These are phyloP conservation scores for Didymella keratinophila DNA, from an alignment of 2,329 filamentous ascomycete genomes.

Conservation along the genomic window DNA sequence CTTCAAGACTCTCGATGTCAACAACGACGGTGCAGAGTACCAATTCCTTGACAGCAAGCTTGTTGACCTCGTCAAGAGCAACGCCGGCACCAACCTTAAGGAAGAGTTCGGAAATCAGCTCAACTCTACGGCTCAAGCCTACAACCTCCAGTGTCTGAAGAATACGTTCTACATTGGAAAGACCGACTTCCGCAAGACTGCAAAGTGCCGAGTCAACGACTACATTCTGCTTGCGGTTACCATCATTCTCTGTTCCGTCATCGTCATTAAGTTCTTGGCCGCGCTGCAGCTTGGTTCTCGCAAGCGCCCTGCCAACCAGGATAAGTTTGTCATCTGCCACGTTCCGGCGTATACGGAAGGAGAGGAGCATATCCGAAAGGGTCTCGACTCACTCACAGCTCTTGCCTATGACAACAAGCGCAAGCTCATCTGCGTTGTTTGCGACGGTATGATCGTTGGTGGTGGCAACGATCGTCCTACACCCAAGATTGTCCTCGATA, in stretches of 20 bases:
- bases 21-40: slow-evolving; percentile 65
- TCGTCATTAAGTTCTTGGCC: slow-evolving; percentile 87
- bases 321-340: slow-evolving; percentile 99
- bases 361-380: slow-evolving; percentile 92
- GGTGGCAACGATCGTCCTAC: slow-evolving; percentile 97
- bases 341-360: slow-evolving; percentile 98
- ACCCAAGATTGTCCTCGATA: slow-evolving; percentile 94
- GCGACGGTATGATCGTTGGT: slow-evolving; percentile 99
- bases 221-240: slow-evolving; percentile 89
- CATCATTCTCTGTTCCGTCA: slow-evolving; percentile 81
- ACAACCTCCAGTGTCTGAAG: slow-evolving; percentile 81
- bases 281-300: slow-evolving; percentile 94
- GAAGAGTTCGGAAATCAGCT: slow-evolving; percentile 66
- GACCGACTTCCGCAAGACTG: slow-evolving; percentile 79
- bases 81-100: slow-evolving; percentile 82
- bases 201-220: slow-evolving; percentile 86
- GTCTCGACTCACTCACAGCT: slow-evolving; percentile 90
- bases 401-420: slow-evolving; percentile 97
- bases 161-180: slow-evolving; percentile 84
- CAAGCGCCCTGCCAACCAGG: slow-evolving; percentile 84
- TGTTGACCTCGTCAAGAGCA: slow-evolving; percentile 72
- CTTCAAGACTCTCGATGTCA: slow-evolving; percentile 75
- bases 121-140: slow-evolving; percentile 62
- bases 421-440: slow-evolving; percentile 95
- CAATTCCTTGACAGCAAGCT: slow-evolving; percentile 76